Conservation (phyloP, 805 yeast species). For the Cyberlindnera americana region DNA sequence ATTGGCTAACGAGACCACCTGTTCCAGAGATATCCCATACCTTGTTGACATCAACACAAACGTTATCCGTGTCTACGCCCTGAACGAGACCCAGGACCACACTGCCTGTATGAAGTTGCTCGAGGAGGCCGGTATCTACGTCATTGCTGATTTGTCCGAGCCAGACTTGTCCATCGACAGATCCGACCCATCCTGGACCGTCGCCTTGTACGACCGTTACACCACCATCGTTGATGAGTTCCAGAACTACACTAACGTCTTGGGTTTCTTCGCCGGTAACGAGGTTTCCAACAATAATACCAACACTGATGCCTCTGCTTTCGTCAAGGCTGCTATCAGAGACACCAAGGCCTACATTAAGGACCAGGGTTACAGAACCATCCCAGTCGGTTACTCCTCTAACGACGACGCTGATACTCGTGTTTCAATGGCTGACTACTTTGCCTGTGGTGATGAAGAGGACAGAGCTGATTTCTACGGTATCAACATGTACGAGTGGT, state of each 20-base stretch:
- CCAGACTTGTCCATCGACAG: constrained; percentile 64
- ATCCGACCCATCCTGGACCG: constrained; percentile 57
- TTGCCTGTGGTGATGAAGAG: constrained; percentile 66
- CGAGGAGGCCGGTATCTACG: constrained; percentile 73
- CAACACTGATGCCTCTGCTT: constrained; percentile 75
- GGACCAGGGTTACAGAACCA: constrained; percentile 55
- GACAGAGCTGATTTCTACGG: constrained; percentile 78
- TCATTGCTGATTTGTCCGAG: constrained; percentile 74
- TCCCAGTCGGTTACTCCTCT: constrained; percentile 82
- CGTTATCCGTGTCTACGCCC: constrained; percentile 72
- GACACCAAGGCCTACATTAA: constrained; percentile 68
- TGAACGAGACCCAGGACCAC: constrained; percentile 63
- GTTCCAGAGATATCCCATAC: constrained; percentile 74
- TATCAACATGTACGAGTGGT: constrained; percentile 89
- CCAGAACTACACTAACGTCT: constrained; percentile 64
- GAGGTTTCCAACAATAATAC: constrained; percentile 68
- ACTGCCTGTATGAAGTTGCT: constrained; percentile 62
- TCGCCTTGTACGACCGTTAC: constrained; percentile 63
- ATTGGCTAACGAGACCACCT: constrained; percentile 55
- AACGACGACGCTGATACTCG: constrained; percentile 70
- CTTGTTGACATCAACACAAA: constrained; percentile 60
- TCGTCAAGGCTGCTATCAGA: constrained; percentile 80
- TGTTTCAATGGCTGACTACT: constrained; percentile 67
- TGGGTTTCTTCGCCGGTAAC: constrained; percentile 86
- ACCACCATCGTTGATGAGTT: constrained; percentile 65